Conservation (phyloP, 2,329 filamentous ascomycete genomes). For the Botrytis byssoidea region DNA sequence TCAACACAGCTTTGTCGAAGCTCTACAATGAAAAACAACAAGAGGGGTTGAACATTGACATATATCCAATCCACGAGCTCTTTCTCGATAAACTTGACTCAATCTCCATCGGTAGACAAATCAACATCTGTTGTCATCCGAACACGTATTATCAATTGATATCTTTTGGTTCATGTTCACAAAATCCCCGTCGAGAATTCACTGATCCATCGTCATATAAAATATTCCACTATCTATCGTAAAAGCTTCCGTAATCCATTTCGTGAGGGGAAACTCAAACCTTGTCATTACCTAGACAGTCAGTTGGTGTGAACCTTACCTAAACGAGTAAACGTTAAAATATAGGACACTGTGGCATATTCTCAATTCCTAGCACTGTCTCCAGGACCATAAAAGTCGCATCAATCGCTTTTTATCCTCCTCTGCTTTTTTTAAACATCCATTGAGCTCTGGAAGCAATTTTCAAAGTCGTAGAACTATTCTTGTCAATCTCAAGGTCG, state of each 20-base stretch:
- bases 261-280: not conserved
- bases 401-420: constrained; percentile 14
- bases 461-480: constrained; percentile 25
- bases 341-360: constrained; percentile 22
- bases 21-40: not conserved
- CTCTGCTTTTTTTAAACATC: constrained; percentile 24
- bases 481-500: constrained; percentile 26
- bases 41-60: not conserved
- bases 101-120: not conserved
- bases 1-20: not conserved
- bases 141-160: not conserved
- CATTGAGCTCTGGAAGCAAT: constrained; percentile 36
- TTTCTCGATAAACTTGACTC: not conserved
- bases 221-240: not conserved
- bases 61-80: not conserved
- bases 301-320: constrained; percentile 11
- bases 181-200: not conserved
- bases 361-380: constrained; percentile 22
- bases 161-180: not conserved
- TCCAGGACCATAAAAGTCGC: constrained; percentile 20
- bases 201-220: not conserved
- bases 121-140: not conserved
- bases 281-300: not conserved
- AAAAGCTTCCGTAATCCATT: not conserved
- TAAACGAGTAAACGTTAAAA: constrained; percentile 21